These are phyloP conservation scores for Neoscytalidium dimidiatum DNA, from an alignment of 2,329 filamentous ascomycete genomes.

Conservation along the genomic window DNA sequence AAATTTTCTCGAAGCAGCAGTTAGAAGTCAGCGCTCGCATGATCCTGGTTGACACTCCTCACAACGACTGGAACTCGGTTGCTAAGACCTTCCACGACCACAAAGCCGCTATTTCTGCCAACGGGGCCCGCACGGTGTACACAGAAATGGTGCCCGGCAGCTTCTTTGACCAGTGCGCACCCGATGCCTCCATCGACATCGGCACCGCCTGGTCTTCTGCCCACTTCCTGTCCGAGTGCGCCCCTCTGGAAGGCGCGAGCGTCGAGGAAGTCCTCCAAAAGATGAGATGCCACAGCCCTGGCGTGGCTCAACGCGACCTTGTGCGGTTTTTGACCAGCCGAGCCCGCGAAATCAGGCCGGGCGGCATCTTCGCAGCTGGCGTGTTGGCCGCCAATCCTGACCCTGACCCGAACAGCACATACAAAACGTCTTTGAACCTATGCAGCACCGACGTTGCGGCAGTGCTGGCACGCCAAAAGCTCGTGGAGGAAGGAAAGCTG, in stretches of 20 bases:
- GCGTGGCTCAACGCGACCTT: background rate
- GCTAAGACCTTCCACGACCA: background rate
- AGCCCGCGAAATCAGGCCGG: background rate
- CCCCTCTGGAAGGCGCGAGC: background rate
- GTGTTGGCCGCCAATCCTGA: background rate
- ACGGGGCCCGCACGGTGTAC: background rate
- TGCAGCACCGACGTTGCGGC: background rate
- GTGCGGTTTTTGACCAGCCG: background rate
- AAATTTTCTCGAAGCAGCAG: background rate
- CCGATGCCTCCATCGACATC: background rate
- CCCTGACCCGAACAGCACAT: background rate
- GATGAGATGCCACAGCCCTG: background rate
- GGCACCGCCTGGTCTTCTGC: background rate
- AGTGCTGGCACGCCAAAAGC: background rate
- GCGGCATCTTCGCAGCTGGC: background rate
- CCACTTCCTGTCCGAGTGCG: background rate
- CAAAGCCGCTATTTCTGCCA: background rate
- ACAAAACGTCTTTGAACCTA: background rate
- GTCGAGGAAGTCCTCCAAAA: background rate
- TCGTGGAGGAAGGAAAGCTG: background rate
- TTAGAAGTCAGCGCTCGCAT: background rate
- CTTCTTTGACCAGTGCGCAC: background rate
- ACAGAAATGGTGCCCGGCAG: background rate
- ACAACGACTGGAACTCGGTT: background rate
- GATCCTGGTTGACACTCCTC: background rate